A percentile compares a stretch with the other conserved stretches of the same genome.
Conservation (phyloP, 2,329 filamentous ascomycete species). For the Fusarium sp. region DNA sequence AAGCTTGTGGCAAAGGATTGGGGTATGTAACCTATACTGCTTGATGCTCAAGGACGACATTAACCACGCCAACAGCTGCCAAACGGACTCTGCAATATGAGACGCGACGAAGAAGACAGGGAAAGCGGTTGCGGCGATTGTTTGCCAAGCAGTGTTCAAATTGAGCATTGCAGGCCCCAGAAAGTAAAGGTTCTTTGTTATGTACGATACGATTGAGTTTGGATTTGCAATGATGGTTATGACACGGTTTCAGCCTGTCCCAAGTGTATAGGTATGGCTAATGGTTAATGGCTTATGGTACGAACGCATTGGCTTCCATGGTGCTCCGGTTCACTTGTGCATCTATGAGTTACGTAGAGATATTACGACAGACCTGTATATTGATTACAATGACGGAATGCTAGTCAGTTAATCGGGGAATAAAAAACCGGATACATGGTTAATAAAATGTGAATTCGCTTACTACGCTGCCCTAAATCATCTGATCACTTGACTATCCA, state of each 20-base stretch:
- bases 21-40: constrained; percentile 45
- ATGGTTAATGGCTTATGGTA: background rate
- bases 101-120: constrained; percentile 46
- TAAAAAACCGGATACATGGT: background rate
- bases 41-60: background rate
- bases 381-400: background rate
- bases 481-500: too few relatives aligned
- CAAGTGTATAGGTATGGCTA: background rate
- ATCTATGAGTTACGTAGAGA: background rate
- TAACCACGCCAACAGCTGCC: constrained; percentile 39
- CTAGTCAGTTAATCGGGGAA: accelerated
- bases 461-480: background rate
- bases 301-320: background rate
- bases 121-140: constrained; percentile 44
- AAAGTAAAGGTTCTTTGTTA: background rate
- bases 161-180: background rate
- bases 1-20: constrained; percentile 49
- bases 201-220: background rate
- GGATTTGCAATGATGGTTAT: background rate
- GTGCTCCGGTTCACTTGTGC: background rate
- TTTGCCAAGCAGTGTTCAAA: background rate
- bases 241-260: background rate
- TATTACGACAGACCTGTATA: too few relatives aligned
- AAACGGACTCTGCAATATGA: constrained; percentile 48
- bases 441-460: background rate